Evolutionary conservation across 2,329 filamentous ascomycete genomes (phyloP).

Genomic region (Canariomyces notabilis): DNA sequence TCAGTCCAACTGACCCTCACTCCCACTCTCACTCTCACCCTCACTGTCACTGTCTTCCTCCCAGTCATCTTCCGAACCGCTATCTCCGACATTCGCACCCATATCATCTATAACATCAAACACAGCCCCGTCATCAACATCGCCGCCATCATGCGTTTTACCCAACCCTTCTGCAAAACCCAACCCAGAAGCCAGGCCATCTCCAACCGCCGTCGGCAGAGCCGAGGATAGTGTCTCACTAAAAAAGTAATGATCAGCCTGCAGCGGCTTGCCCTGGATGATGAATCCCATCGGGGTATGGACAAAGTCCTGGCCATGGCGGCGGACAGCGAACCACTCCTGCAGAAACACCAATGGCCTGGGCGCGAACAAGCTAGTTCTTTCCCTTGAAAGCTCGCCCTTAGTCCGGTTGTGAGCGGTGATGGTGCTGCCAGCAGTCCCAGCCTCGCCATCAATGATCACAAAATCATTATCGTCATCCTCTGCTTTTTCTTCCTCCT

Average conservation of each 20-base stretch:
- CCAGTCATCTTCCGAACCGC: slow-evolving; percentile 2
- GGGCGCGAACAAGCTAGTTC: slow-evolving; percentile 18
- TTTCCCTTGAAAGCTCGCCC: background rate
- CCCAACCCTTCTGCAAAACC: background rate
- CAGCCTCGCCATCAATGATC: background rate
- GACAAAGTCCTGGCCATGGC: slow-evolving; percentile 51
- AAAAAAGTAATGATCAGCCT: slow-evolving; percentile 49
- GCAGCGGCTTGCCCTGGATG: slow-evolving; percentile 46
- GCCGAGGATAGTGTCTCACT: background rate
- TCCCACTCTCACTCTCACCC: slow-evolving; percentile 4
- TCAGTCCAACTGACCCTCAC: background rate
- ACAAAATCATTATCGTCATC: background rate
- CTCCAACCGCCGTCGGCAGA: background rate
- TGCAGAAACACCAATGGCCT: slow-evolving; percentile 45
- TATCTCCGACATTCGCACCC: slow-evolving; percentile 14
- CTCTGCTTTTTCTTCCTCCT: slow-evolving; percentile 5
- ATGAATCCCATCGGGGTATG: slow-evolving; percentile 57
- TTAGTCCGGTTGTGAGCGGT: too few relatives aligned
- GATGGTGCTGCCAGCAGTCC: background rate
- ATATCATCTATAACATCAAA: slow-evolving; percentile 18
- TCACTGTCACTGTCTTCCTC: slow-evolving; percentile 7
- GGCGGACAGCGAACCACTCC: slow-evolving; percentile 52
- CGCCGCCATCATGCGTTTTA: background rate
- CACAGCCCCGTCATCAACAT: slow-evolving; percentile 6
- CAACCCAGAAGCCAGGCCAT: background rate